Evolutionary conservation across 2,329 filamentous ascomycete species (phyloP).

Genomic region (Penicillium capsulatum): DNA sequence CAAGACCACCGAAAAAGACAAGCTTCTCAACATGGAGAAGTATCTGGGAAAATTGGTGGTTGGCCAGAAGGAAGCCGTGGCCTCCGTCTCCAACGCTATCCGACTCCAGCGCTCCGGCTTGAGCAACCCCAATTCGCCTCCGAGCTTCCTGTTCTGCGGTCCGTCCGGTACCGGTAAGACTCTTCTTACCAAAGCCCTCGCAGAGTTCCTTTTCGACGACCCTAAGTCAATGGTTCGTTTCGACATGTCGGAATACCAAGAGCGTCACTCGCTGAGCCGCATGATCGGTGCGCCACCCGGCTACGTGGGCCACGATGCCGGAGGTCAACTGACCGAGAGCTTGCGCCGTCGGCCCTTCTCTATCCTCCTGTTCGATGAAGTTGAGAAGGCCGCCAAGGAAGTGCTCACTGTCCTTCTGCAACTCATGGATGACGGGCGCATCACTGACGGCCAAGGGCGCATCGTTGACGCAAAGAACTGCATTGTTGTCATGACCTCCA

Average conservation of each 20-base stretch:
- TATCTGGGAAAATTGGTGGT: constrained; percentile 79
- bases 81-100: constrained; percentile 91
- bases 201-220: constrained; percentile 97
- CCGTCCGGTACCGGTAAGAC: constrained; percentile 98
- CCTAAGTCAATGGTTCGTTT: constrained; percentile 97
- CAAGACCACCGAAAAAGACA: constrained; percentile 94
- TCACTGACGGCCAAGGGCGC: constrained; percentile 95
- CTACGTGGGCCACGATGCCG: constrained; percentile 94
- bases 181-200: constrained; percentile 89
- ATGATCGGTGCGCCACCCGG: constrained; percentile 98
- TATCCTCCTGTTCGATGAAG: constrained; percentile 94
- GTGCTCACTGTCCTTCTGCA: constrained; percentile 95
- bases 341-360: constrained; percentile 94
- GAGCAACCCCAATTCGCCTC: constrained; percentile 91
- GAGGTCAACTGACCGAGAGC: constrained; percentile 91
- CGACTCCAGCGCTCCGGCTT: constrained; percentile 91
- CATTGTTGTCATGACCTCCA: constrained; percentile 99
- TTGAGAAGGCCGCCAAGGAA: constrained; percentile 98
- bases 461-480: constrained; percentile 95
- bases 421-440: constrained; percentile 98
- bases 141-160: constrained; percentile 97
- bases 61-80: constrained; percentile 89
- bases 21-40: constrained; percentile 95
- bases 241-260: constrained; percentile 99
- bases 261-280: constrained; percentile 86